Percentiles rank a stretch among this genome's conserved stretches.
Evolutionary conservation across 345 rosid species (phyloP).

Genomic region (sweet orange (Citrus sinensis)): DVS_A1.0 CM039166.1:3675501-3676000

Average conservation of each 20-base stretch:
- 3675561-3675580: conserved; percentile 59
- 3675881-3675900: too few species aligned
- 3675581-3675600: conserved; percentile 43
- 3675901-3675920: too few species aligned
- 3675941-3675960: conserved; percentile 34
- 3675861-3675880: not conserved
- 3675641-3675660: conserved; percentile 54
- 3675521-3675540: conserved; percentile 56
- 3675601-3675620: conserved; percentile 24
- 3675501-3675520: conserved; percentile 41
- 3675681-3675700: conserved; percentile 50
- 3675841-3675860: not conserved
- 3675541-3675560: conserved; percentile 58
- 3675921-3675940: too few species aligned
- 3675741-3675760: conserved; percentile 60
- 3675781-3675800: conserved; percentile 44
- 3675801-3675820: conserved; percentile 22
- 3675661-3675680: conserved; percentile 53
- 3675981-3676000: conserved; percentile 85
- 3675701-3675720: conserved; percentile 52
- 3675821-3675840: not conserved
- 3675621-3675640: conserved; percentile 52
- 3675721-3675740: conserved; percentile 53
- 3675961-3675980: conserved; percentile 89
- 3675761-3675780: conserved; percentile 61